phyloP scores from a whole-genome alignment of 129 eudicot genomes.

The Dittrichia graveolens region DNA sequence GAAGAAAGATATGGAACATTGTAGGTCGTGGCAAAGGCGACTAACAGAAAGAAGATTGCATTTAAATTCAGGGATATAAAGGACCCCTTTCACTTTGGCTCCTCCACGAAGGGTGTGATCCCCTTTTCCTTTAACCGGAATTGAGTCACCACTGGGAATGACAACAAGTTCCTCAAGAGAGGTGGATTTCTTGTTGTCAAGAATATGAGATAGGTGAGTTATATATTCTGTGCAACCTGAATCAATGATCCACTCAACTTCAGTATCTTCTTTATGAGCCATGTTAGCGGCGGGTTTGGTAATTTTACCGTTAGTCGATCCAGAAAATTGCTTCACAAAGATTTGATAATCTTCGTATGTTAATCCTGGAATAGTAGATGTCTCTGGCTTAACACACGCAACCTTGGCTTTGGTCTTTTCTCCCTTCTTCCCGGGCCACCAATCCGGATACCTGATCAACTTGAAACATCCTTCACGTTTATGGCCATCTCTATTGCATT shows the following conservation, averaged over 20 bases:
- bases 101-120: not conserved
- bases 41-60: not conserved
- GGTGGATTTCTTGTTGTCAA: not conserved
- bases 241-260: not conserved
- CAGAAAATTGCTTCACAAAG: not conserved
- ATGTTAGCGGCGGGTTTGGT: not conserved
- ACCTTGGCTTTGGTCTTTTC: not conserved
- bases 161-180: not conserved
- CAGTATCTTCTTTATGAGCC: not conserved
- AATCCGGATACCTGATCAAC: not conserved
- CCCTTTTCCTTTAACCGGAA: not conserved
- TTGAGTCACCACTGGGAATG: not conserved
- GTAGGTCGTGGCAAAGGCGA: not conserved
- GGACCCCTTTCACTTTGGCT: not conserved
- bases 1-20: not conserved
- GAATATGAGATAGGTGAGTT: not conserved
- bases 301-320: too few species aligned
- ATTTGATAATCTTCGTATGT: not conserved
- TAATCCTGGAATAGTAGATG: not conserved
- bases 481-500: not conserved
- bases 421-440: too few species aligned
- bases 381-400: not conserved
- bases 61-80: not conserved
- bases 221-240: conserved; percentile 8
- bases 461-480: not conserved